Evolutionary conservation across 345 rosid genomes (phyloP).

Genomic region (Arabis alpina): DNA sequence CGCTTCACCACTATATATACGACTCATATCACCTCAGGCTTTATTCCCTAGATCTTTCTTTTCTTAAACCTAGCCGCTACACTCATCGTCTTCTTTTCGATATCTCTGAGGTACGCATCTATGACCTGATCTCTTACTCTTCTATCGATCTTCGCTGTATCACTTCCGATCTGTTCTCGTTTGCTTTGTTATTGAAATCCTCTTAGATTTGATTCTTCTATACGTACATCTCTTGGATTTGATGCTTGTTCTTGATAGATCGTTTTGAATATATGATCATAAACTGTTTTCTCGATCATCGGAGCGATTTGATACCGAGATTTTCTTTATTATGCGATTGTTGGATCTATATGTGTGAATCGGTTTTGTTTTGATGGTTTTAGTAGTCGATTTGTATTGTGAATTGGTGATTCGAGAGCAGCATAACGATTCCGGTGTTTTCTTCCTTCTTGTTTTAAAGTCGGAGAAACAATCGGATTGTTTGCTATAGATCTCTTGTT

Average conservation of each 20-base stretch:
- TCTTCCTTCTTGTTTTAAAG: not conserved
- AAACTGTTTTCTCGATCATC: not conserved
- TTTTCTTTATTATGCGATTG: not conserved
- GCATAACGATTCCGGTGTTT: not conserved
- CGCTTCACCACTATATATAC: too few relatives aligned
- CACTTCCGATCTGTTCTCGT: not conserved
- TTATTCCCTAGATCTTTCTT: not conserved
- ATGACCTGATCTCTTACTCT: not conserved
- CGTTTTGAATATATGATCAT: not conserved
- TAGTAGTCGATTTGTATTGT: not conserved
- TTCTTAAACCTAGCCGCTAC: conserved; percentile 17
- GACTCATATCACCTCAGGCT: too few relatives aligned
- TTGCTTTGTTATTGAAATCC: not conserved
- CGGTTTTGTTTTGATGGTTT: not conserved
- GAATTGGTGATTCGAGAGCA: not conserved
- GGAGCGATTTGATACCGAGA: not conserved
- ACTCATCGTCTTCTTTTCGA: not conserved
- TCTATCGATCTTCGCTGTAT: not conserved
- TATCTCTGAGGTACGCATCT: conserved; percentile 21
- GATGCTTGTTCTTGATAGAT: not conserved
- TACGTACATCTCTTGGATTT: not conserved
- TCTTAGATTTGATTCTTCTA: not conserved
- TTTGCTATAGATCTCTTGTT: not conserved
- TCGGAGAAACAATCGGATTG: not conserved
- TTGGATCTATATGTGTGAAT: not conserved